Conservation (phyloP, 2,329 filamentous ascomycete species). For the Colletotrichum sp. region DNA sequence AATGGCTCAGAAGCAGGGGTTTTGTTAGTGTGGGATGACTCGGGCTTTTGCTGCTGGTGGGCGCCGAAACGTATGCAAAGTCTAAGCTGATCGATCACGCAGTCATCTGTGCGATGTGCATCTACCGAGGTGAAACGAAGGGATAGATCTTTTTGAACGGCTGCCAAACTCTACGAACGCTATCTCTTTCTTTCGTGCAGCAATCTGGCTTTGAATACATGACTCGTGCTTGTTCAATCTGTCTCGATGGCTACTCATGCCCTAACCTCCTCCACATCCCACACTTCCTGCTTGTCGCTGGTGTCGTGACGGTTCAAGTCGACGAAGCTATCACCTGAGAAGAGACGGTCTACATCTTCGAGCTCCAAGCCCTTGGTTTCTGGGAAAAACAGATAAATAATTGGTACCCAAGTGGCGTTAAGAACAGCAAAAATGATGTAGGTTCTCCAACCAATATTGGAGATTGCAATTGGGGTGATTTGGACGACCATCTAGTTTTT, state of each 20-base stretch:
- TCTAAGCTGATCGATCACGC: background rate
- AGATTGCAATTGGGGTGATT: slow-evolving; percentile 20
- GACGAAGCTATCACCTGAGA: slow-evolving; percentile 26
- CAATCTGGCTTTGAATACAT: background rate
- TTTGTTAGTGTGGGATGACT: background rate
- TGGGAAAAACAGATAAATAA: slow-evolving; percentile 35
- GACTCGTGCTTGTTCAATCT: background rate
- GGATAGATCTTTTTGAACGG: background rate
- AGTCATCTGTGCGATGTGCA: background rate
- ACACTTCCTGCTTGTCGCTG: background rate
- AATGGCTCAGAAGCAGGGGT: background rate
- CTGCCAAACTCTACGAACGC: background rate
- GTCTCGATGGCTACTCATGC: background rate
- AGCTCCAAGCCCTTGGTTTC: slow-evolving; percentile 41
- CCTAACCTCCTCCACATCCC: slow-evolving; percentile 8
- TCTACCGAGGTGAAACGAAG: background rate
- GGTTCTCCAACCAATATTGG: slow-evolving; percentile 20
- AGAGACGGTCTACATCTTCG: slow-evolving; percentile 40
- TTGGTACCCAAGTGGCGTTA: slow-evolving; percentile 30
- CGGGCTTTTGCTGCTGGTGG: background rate
- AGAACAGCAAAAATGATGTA: slow-evolving; percentile 33
- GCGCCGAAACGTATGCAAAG: background rate
- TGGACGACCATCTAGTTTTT: slow-evolving; percentile 13
- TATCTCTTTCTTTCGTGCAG: background rate
- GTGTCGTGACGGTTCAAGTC: background rate